Evolutionary conservation across 495 filamentous ascomycete species (phyloP).

Genomic region (Daldinia childiae): DNA sequence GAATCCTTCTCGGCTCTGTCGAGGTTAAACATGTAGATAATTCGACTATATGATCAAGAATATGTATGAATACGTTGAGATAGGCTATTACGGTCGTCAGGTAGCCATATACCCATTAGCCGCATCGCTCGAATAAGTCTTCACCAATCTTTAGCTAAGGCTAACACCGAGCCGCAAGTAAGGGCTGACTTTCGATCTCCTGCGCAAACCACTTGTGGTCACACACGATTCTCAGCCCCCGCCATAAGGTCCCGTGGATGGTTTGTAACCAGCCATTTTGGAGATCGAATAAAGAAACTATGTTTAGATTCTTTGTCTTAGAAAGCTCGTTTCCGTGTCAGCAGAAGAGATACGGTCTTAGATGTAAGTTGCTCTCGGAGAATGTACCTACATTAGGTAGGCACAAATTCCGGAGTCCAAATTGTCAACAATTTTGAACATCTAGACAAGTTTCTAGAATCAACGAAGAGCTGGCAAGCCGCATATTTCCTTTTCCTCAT

Average conservation of each 20-base stretch:
- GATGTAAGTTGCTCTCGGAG: neutral
- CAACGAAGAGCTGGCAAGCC: conserved; percentile 2
- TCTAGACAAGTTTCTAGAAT: conserved; percentile 35
- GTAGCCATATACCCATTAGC: neutral
- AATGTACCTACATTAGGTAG: neutral
- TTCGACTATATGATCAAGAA: neutral
- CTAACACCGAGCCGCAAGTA: conserved; percentile 28
- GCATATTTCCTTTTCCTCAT: conserved; percentile 1
- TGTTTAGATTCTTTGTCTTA: conserved; percentile 2
- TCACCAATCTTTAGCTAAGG: neutral
- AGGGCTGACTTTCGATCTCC: conserved; percentile 25
- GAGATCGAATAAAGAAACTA: conserved; percentile 3
- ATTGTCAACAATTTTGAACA: neutral
- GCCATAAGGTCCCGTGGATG: conserved; percentile 9
- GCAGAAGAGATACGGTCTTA: neutral
- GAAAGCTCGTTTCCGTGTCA: neutral
- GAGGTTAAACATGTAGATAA: conserved; percentile 16
- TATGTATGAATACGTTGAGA: conserved; percentile 8
- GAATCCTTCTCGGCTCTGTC: conserved; percentile 10
- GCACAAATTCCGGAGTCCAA: conserved; percentile 1
- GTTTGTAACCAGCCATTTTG: neutral
- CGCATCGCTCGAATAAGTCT: neutral
- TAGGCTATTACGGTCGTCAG: conserved; percentile 36
- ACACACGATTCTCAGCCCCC: conserved; percentile 31
- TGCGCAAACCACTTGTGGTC: conserved; percentile 16